Base-by-base conservation (phyloP, 1,284 basidiomycete species). In the Puccinia polysora region DNA sequence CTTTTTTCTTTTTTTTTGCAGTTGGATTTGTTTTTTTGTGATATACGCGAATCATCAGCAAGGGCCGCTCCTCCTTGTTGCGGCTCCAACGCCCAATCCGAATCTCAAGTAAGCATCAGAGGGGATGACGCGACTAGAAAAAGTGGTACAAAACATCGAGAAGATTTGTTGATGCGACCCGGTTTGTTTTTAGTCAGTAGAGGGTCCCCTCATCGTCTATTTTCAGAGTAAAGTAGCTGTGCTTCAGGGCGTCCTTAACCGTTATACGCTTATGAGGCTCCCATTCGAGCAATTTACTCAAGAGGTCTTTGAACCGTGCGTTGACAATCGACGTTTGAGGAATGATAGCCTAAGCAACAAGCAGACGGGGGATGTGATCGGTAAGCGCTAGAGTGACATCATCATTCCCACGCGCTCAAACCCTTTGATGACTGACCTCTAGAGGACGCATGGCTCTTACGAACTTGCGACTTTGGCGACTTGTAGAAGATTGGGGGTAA, bases 381-480 rank as follows among this genome's bases (percentile, higher is more conserved):
- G n/a, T n/a, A n/a, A n/a, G n/a, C n/a, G n/a, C n/a, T n/a, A n/a
- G n/a, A n/a, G n/a, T n/a, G n/a, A n/a, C n/a, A n/a, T n/a, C n/a
- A n/a, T n/a, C n/a, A n/a, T n/a, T n/a, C n/a, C n/a, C n/a, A n/a
- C n/a, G n/a, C n/a, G n/a, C n/a, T n/a, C n/a, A n/a, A n/a, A n/a
- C n/a, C n/a, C n/a, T n/a, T 30, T 23, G 7, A 30, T 20, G 25
- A 36, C 85, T 76, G 76, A 90, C 90, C 81, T 85, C 81, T 53
- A 99, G 82, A 70, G 86, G 83, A 77, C 89, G 87, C 78, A 94
- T 92, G 43, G 87, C 86, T 73, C 88, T 87, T 43, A 99, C 94
- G 78, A 96, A 97, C 80, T 93, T 96, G 82, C 88, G 88, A 81
- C 90, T 94, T 79, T 93, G 89, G 77, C 89, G 88, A 18, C 88